A percentile compares a stretch with the other conserved stretches of the same genome.
phyloP scores from a whole-genome alignment of 257 asterid genomes.

The Ilex aquifolium region DNA sequence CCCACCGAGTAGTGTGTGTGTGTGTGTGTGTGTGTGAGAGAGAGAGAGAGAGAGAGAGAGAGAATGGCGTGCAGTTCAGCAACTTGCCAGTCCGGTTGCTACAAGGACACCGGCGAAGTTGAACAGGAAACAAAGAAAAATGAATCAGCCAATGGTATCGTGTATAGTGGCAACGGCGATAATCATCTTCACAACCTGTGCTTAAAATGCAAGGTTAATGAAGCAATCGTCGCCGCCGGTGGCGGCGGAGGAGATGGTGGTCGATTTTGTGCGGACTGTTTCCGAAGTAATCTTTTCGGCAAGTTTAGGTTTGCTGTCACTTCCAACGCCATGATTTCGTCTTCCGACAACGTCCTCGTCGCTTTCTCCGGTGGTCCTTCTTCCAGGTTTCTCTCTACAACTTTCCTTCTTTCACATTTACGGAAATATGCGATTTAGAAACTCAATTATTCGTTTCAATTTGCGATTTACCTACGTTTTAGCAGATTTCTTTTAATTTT shows the following conservation, averaged over 20 bases:
- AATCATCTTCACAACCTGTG: slow-evolving; percentile 26
- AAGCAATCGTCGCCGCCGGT: slow-evolving; percentile 41
- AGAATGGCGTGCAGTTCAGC: slow-evolving; percentile 67
- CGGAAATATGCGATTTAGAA: not conserved
- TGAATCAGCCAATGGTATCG: slow-evolving; percentile 9
- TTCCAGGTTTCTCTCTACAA: slow-evolving; percentile 48
- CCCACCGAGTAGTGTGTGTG: no score
- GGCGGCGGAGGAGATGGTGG: slow-evolving; percentile 40
- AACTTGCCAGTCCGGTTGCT: slow-evolving; percentile 76
- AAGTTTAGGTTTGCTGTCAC: slow-evolving; percentile 81
- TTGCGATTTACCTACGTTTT: not conserved
- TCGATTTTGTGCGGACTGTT: slow-evolving; percentile 73
- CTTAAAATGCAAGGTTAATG: slow-evolving; percentile 59
- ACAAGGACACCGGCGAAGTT: slow-evolving; percentile 21
- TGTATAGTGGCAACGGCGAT: slow-evolving; percentile 17
- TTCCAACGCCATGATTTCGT: slow-evolving; percentile 78
- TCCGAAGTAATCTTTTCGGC: slow-evolving; percentile 62
- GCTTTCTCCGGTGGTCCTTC: slow-evolving; percentile 93
- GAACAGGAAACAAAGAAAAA: slow-evolving; percentile 16
- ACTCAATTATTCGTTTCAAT: slow-evolving; percentile 4
- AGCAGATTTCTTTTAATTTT: not conserved
- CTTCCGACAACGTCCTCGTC: slow-evolving; percentile 75
- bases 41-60: not conserved
- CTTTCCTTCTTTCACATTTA: not conserved
- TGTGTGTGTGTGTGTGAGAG: not conserved